Evolutionary conservation across 2,329 filamentous ascomycete species (phyloP).

Genomic region (Fusarium burgessii): DNA sequence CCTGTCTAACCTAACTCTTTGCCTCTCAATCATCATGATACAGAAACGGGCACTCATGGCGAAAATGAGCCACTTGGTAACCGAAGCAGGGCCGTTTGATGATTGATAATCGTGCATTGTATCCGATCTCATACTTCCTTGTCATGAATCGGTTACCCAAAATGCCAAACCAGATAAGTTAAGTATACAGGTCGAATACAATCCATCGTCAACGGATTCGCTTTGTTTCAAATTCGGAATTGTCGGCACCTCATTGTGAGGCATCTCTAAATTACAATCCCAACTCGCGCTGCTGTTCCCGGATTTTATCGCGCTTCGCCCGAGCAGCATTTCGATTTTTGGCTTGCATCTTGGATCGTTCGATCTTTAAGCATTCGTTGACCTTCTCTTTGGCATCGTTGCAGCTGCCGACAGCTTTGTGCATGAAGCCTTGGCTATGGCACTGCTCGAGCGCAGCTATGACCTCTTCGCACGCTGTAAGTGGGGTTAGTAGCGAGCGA

Average conservation of each 20-base stretch:
- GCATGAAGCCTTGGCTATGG: slow-evolving; percentile 90
- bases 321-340: slow-evolving; percentile 77
- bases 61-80: not conserved
- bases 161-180: slow-evolving; percentile 29
- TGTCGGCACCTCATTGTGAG: slow-evolving; percentile 6
- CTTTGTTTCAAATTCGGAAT: not conserved
- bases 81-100: not conserved
- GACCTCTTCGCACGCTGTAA: slow-evolving; percentile 89
- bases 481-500: slow-evolving; percentile 31
- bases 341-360: slow-evolving; percentile 82
- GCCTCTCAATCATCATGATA: not conserved
- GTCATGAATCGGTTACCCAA: slow-evolving; percentile 3
- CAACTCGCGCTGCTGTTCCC: slow-evolving; percentile 73
- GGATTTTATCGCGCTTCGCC: slow-evolving; percentile 77
- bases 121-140: slow-evolving; percentile 14
- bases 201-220: not conserved
- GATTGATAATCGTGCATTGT: slow-evolving; percentile 21
- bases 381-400: slow-evolving; percentile 87
- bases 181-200: slow-evolving; percentile 27
- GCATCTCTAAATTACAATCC: slow-evolving; percentile 48
- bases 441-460: slow-evolving; percentile 96
- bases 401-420: slow-evolving; percentile 91
- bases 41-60: not conserved
- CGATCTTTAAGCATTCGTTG: slow-evolving; percentile 84
- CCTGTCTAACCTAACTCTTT: not conserved